phyloP scores from a whole-genome alignment of 176 grass and related monocot genomes.

The Rhynchospora tenuis region DNA sequence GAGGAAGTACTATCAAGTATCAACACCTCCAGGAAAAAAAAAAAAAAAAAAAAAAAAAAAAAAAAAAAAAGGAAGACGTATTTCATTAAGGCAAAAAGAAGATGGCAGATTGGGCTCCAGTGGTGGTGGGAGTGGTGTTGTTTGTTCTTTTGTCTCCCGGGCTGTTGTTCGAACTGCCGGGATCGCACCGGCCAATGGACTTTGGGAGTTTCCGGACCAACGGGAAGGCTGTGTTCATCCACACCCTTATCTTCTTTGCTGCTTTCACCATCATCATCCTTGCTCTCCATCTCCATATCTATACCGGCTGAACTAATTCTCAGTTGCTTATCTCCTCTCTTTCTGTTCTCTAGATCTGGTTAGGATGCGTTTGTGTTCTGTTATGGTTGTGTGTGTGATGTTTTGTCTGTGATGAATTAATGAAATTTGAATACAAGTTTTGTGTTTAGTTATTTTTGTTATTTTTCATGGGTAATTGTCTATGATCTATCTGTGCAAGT shows the following conservation, averaged over 20 bases:
- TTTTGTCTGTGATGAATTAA: not conserved
- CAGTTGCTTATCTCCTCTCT: not conserved
- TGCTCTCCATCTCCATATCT: slow-evolving; percentile 64
- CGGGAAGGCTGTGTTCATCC: slow-evolving; percentile 67
- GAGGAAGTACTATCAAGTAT: too few species aligned
- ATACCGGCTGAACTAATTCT: slow-evolving; percentile 33
- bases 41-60: too few species aligned
- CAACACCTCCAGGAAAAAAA: not conserved
- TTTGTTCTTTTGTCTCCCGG: slow-evolving; percentile 66
- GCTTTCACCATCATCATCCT: slow-evolving; percentile 62
- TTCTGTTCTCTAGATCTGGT: not conserved
- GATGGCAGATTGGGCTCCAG: slow-evolving; percentile 69
- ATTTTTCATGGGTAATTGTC: too few species aligned
- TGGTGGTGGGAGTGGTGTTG: slow-evolving; percentile 71
- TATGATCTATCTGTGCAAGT: not conserved
- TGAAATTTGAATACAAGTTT: not conserved
- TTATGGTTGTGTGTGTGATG: too few species aligned
- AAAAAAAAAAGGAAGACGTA: too few species aligned
- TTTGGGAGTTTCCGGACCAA: slow-evolving; percentile 66
- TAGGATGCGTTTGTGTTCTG: not conserved
- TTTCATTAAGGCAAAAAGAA: too few species aligned
- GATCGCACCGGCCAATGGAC: slow-evolving; percentile 52
- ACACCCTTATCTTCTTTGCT: slow-evolving; percentile 83
- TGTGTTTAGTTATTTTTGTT: not conserved
- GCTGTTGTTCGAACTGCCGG: slow-evolving; percentile 52